These are phyloP conservation scores for Micromonas commoda DNA, from an alignment of 139 green algal genomes.

Conservation along the genomic window DNA sequence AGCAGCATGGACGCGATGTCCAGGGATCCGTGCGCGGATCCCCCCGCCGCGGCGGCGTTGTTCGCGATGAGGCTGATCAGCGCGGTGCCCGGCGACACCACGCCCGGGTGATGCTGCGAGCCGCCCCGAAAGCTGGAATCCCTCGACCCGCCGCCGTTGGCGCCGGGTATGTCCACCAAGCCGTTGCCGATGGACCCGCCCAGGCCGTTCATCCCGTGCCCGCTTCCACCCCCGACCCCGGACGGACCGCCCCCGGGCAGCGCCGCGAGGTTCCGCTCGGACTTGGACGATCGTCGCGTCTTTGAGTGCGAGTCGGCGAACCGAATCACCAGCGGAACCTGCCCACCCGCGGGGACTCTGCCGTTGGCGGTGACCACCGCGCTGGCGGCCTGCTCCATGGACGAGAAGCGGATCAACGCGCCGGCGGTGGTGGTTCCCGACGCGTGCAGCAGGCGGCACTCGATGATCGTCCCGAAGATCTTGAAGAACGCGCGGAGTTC, in stretches of 20 bases:
- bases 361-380: not conserved
- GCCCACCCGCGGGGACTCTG: not conserved
- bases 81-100: not conserved
- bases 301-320: constrained; percentile 10
- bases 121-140: not conserved
- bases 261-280: no score
- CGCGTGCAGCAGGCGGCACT: constrained; percentile 16
- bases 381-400: not conserved
- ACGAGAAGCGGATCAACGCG: constrained; percentile 13
- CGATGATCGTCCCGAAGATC: constrained; percentile 5
- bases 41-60: no score
- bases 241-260: not conserved
- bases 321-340: not conserved
- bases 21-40: not conserved
- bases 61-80: not conserved
- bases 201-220: not conserved
- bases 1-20: not conserved
- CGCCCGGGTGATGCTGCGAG: not conserved
- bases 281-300: not conserved
- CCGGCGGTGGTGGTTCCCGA: not conserved
- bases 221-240: not conserved
- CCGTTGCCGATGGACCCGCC: not conserved
- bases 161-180: not conserved
- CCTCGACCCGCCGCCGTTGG: not conserved
- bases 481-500: constrained; percentile 3